Base-by-base conservation (phyloP, 2,329 filamentous ascomycete species). In the Hypoxylon sp. region DNA sequence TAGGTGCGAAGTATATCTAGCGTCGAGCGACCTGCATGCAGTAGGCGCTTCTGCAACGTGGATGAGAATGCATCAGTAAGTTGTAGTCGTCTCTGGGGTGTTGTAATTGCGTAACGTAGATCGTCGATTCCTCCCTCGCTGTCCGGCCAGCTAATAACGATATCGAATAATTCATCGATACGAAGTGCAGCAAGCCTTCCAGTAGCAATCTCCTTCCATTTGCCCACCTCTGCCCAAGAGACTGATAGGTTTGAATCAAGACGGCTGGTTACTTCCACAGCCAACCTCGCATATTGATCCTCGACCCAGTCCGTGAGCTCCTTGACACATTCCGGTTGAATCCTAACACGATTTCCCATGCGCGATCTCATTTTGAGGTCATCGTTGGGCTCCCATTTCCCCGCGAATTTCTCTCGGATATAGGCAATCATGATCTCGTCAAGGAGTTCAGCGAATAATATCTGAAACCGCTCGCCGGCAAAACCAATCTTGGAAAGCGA, bases 11-110 rank as follows among this genome's bases (percentile, higher is more conserved):
- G 69, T 23, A 93, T 90, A 54, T 90, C 83, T 2, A 89, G 78
- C 1, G 89, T 92, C 12, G 88, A 91, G 29, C 87, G 80, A 2
- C 88, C 89, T 1, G 89, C 86, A 63, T 93, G 88, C 7, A 94
- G 74, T 5, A 95, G 73, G 9, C 87, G 81, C 42, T 75, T 79
- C 50, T 84, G 82, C 12, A 93, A 70, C 7, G 86, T 80, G 6
- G 78, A 74, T 1, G 86, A 83, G 68, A 93, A 93, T 26, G 78
- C 79, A 30, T 84, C 80, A 1, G 88, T 91, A 7, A 94, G 76
- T 59, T 89, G 79, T 13, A 88, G 75, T 41, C 90, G 86, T 23
- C 85, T 81, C 47, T 84, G 81, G 2, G 87, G 79, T 1, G 86
- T 86, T 7, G 83, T 88, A 20, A 90, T 81, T 34, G 87, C 84